Conservation (phyloP, 208 protist species). For the Porcisia deanei region DNA sequence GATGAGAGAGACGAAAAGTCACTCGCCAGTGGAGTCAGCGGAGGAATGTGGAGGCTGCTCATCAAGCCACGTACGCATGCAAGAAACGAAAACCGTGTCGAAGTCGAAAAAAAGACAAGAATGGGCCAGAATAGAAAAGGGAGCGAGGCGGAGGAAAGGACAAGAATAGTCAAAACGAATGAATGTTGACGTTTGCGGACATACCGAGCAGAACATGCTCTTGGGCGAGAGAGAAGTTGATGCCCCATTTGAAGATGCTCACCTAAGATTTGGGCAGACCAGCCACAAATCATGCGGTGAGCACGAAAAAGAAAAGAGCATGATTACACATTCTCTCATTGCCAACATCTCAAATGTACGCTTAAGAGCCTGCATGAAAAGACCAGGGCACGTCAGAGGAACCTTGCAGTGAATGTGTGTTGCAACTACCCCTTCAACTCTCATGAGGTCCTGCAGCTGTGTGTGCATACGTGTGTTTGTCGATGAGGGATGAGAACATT, state of each 20-base stretch:
- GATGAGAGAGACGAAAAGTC: background rate
- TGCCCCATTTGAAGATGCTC: background rate
- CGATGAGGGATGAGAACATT: background rate
- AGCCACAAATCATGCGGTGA: background rate
- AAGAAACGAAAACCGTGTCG: background rate
- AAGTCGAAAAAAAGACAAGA: background rate
- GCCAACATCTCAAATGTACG: background rate
- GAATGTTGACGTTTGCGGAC: background rate
- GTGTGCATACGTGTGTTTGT: background rate
- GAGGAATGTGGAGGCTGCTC: background rate
- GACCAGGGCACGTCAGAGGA: background rate
- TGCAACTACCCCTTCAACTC: background rate
- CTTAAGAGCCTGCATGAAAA: background rate
- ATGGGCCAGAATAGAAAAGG: background rate
- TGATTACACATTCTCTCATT: background rate
- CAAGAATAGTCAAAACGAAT: background rate
- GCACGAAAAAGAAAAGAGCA: background rate
- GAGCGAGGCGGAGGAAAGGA: background rate
- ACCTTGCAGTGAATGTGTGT: background rate
- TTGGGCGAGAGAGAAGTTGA: background rate
- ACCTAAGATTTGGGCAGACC: background rate
- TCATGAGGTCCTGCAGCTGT: background rate
- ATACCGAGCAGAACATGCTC: constrained; percentile 3
- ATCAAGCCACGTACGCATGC: background rate
- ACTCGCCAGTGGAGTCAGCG: background rate